Conservation (phyloP, 2,329 filamentous ascomycete species). For the Nothophoma quercina region DNA sequence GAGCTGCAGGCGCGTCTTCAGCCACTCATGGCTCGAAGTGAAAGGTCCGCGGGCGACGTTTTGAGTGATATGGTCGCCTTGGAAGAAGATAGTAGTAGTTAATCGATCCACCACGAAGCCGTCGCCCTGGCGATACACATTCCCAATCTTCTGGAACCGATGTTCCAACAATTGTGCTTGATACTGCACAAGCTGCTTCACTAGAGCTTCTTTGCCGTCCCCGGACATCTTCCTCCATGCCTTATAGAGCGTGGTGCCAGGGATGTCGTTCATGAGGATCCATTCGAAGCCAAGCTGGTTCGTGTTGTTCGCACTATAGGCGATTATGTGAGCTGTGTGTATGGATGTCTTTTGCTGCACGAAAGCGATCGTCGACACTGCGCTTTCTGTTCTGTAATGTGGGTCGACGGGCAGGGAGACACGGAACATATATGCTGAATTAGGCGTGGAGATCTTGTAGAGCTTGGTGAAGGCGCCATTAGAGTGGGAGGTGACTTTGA, state of each 20-base stretch:
- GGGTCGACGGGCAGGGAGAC: constrained; percentile 30
- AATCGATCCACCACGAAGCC: neutral
- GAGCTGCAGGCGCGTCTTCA: constrained; percentile 1
- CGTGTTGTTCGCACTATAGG: neutral
- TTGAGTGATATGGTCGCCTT: neutral
- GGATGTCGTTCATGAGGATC: constrained; percentile 7
- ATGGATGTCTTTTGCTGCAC: constrained; percentile 22
- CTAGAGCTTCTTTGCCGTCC: constrained; percentile 3
- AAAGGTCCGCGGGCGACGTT: constrained; percentile 4
- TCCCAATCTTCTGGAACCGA: constrained; percentile 1
- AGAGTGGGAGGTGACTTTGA: constrained; percentile 14
- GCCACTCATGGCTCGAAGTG: constrained; percentile 4
- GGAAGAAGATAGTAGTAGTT: neutral
- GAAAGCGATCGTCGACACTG: constrained; percentile 30
- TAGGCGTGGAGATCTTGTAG: constrained; percentile 6
- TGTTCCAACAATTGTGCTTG: neutral
- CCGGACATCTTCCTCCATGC: constrained; percentile 13
- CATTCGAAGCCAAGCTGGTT: constrained; percentile 18
- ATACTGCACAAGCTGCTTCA: neutral
- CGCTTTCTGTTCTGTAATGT: constrained; percentile 25
- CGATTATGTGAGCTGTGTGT: constrained; percentile 5
- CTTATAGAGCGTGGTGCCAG: constrained; percentile 3
- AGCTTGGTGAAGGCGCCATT: constrained; percentile 23
- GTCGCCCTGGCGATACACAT: neutral
- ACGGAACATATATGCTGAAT: constrained; percentile 36